Conservation (phyloP, 352 stramenopile genomes). For the Phytophthora lateralis region DNA sequence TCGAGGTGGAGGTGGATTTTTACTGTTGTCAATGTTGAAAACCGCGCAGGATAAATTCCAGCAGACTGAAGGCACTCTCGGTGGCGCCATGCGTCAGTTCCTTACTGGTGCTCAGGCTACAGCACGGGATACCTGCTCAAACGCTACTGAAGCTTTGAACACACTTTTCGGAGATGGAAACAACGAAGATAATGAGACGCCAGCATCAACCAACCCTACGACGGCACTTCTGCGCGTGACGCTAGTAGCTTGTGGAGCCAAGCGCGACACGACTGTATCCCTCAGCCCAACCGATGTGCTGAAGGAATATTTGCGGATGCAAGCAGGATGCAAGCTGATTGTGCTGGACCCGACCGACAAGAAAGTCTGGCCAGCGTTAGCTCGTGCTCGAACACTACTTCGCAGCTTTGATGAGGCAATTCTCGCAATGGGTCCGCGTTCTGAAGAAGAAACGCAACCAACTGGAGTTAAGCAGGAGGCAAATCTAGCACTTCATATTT, state of each 20-base stretch:
- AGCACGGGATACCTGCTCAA: constrained; percentile 12
- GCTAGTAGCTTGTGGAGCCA: constrained; percentile 40
- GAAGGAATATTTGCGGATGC: constrained; percentile 48
- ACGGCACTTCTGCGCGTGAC: constrained; percentile 38
- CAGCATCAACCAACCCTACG: background rate
- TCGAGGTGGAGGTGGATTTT: constrained; percentile 52
- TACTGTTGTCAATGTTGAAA: constrained; percentile 40
- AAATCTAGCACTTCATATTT: constrained; percentile 16
- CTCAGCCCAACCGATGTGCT: constrained; percentile 33
- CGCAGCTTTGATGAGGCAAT: constrained; percentile 12
- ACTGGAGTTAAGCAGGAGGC: constrained; percentile 1
- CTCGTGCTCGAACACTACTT: constrained; percentile 23
- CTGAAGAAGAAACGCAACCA: constrained; percentile 1
- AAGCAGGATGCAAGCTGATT: constrained; percentile 35
- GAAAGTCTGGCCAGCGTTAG: constrained; percentile 31
- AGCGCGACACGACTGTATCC: constrained; percentile 40
- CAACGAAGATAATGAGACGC: background rate
- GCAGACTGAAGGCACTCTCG: constrained; percentile 34
- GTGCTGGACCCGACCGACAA: constrained; percentile 37
- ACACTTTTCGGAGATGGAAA: constrained; percentile 13
- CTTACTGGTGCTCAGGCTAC: constrained; percentile 50
- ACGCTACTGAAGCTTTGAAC: constrained; percentile 8
- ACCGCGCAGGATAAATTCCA: constrained; percentile 31
- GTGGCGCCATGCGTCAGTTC: constrained; percentile 53
- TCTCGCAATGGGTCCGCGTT: constrained; percentile 1